Evolutionary conservation across 2,329 filamentous ascomycete genomes (phyloP), one percentile per base, ranked within the genome.

Genomic region (Fusarium sp.): DNA sequence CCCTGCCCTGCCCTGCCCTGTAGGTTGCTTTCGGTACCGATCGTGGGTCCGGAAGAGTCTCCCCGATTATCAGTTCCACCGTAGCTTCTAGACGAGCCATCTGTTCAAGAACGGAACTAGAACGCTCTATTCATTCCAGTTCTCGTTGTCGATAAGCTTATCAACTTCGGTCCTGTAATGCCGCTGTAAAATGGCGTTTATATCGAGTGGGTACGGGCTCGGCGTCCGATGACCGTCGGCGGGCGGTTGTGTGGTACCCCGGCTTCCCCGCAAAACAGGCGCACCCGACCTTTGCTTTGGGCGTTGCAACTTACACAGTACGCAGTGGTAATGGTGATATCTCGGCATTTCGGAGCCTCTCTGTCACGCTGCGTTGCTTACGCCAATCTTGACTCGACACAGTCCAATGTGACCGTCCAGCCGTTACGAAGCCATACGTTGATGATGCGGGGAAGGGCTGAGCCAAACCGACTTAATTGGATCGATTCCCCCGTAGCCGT

Each of bases 271-370:
- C 62, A 63, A 56, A 63, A 47, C 49, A 8, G 23, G 23, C 23
- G 23, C 23, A 8, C 23, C 23, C 23, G 4, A 19, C 23, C 8
- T 8, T 25, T 25, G 8, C 23, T 25, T 25, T 25, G 23, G 23
- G 23, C 23, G 23, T 25, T 25, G 19, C 19, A 19, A 19, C 19
- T 19, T 19, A 19, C 19, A 19, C 19, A 19, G 19, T 38, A 48
- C 39, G 37, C 49, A 31, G 42, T 48, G 43, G 33, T 52, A 19
- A 44, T 56, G 67, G 67, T 60, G 67, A 70, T 70, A 70, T 57
- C 63, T 70, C 67, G 67, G 67, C 47, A 64, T 70, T 57, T 70
- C 67, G 67, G 67, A 29, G 54, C 36, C 21, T 15, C 29, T 19
- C 19, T 33, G 14, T 42, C 31, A 44, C 23, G 29, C 33, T 46